A percentile compares a stretch with the other conserved stretches of the same genome.
These are phyloP conservation scores for Linderniella brevidens DNA, from an alignment of 257 asterid species.

Conservation along the genomic window DNA sequence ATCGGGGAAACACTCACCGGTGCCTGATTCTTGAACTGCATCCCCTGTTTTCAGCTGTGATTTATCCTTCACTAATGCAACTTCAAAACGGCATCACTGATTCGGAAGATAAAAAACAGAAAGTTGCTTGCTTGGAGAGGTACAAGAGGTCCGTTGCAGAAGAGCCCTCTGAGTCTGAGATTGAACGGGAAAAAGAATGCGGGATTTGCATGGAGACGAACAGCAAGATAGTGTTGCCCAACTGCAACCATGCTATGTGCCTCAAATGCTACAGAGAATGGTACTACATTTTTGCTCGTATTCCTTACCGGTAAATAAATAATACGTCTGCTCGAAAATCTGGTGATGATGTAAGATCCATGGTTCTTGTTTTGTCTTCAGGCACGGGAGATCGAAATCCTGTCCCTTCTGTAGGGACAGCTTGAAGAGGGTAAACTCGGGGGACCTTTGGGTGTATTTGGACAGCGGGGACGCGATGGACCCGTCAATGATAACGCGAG, in stretches of 20 bases:
- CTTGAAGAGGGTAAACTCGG: constrained; percentile 64
- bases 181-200: constrained; percentile 88
- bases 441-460: constrained; percentile 78
- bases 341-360: not conserved
- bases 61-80: constrained; percentile 82
- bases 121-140: constrained; percentile 59
- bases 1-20: not conserved
- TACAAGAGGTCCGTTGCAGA: constrained; percentile 27
- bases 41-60: constrained; percentile 46
- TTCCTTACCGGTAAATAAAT: too few species aligned
- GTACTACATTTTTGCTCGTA: constrained; percentile 17
- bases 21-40: constrained; percentile 10
- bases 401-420: constrained; percentile 96
- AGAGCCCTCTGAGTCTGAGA: constrained; percentile 36
- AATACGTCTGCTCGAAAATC: not conserved
- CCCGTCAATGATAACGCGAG: constrained; percentile 52
- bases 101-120: constrained; percentile 75
- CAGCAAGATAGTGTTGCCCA: constrained; percentile 74
- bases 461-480: constrained; percentile 59
- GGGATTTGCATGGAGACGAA: constrained; percentile 93
- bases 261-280: constrained; percentile 89
- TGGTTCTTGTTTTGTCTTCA: constrained; percentile 12
- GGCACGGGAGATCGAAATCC: constrained; percentile 83
- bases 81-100: constrained; percentile 76
- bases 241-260: constrained; percentile 79